Base-by-base conservation (phyloP, 345 rosid genomes). In the Erysimum cheiranthoides region DNA sequence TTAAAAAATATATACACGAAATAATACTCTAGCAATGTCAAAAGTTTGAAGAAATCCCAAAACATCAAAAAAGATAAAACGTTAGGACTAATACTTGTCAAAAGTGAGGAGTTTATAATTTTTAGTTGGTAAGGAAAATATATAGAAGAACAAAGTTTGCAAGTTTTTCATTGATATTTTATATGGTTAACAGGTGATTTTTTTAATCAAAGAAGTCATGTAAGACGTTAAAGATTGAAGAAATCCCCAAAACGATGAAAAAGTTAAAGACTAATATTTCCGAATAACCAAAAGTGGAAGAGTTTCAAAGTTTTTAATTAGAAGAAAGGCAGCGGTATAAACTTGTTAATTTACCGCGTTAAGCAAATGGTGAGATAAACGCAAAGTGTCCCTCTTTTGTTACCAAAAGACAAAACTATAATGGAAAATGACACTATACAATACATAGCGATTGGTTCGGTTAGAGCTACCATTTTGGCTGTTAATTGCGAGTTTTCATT, bases 341-440 rank as follows among this genome's bases (percentile, higher is more conserved):
- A 28, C 61, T 62, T 62, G 43, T 25, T 38, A 11, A 38, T 38
- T 6, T 28, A 16, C 5, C 51, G 9, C 58, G 14, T 40, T 39
- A 51, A 25, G 61, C 27, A 67, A 36, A 9, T 5, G 21, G 25
- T 31, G 27, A 0, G 34, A 34, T 49, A 21, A 50, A 50, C 5
- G 45, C 34, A 50, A 34, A 5, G 14, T 66, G 14, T 66, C 21
- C 54, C 32, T 66, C 59, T 50, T 46, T 8, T 36, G 71, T 28
- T 87, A 90, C 46, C n/a, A 12, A 40, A 11, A 10, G 46, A 40
- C 46, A 40, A 4, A 40, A 40, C 4, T 53, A 28, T 82, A 65
- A 86, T 84, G 68, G 93, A 93, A 75, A 86, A 88, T 0, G 93
- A 83, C 75, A 91, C 78, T 53, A 73, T 54, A 93, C 85, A 10